These are phyloP conservation scores for Trichoderma sp. DNA, from an alignment of 2,329 filamentous ascomycete species.

Conservation along the genomic window DNA sequence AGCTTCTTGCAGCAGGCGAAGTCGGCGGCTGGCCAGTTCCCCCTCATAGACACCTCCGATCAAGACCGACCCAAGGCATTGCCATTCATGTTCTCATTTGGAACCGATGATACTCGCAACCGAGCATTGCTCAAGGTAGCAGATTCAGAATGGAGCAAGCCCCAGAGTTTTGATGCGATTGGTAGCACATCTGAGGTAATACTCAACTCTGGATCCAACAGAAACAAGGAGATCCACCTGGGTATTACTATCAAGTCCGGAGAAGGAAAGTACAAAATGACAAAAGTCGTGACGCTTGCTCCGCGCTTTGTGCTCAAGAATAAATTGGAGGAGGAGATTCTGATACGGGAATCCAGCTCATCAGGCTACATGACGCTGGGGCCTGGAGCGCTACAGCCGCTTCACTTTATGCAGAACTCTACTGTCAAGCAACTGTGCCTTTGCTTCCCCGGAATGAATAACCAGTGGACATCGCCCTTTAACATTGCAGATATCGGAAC, in stretches of 20 bases:
- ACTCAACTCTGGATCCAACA: conserved; percentile 74
- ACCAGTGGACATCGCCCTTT: conserved; percentile 96
- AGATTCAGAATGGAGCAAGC: conserved; percentile 93
- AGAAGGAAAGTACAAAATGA: conserved; percentile 96
- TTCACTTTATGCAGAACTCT: conserved; percentile 85
- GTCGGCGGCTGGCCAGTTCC: conserved; percentile 76
- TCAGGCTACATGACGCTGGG: conserved; percentile 78
- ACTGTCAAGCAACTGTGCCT: conserved; percentile 85
- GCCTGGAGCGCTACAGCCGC: conserved; percentile 73
- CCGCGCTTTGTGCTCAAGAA: conserved; percentile 94
- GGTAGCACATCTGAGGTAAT: conserved; percentile 88
- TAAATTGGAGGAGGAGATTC: conserved; percentile 81
- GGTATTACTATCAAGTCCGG: conserved; percentile 87
- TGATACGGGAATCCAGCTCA: conserved; percentile 87
- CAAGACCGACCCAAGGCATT: conserved; percentile 66
- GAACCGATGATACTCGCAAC: conserved; percentile 85
- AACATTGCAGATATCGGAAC: conserved; percentile 94
- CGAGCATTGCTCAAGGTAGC: conserved; percentile 82
- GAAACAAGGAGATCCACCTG: conserved; percentile 79
- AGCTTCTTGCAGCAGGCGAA: conserved; percentile 80
- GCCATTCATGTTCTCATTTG: conserved; percentile 96
- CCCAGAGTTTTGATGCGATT: conserved; percentile 96
- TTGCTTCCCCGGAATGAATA: conserved; percentile 90
- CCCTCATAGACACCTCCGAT: conserved; percentile 48
- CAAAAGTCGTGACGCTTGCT: conserved; percentile 88